Evolutionary conservation across 148 eudicot genomes (phyloP), one percentile per base, ranked within the genome.

Genomic region (Dianthus caryophyllus): DNA sequence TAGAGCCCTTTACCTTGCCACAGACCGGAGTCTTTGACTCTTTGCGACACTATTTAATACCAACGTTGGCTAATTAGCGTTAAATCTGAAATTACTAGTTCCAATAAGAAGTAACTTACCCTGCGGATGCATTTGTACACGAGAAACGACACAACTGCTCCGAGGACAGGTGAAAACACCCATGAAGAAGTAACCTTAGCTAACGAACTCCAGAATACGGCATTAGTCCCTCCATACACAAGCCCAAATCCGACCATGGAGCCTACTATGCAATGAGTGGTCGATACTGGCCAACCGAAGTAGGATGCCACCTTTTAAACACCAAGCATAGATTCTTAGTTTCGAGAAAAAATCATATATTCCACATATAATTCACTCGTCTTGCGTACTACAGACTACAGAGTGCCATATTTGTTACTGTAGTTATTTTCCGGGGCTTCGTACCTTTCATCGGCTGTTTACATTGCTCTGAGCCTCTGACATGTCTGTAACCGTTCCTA

Each of bases 221-320:
- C 98, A 39, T 83, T 84, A 58, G 82, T 57, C 74, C 98, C 98
- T 33, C 98, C 98, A 74, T 86, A 94, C 24, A 79, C 90, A 21
- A 90, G 95, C 0, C 98, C 98, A 61, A 94, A 94, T 39, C 98
- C 98, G 36, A 94, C 98, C 98, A 94, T 90, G 43, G 98, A 90
- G 71, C 98, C 98, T 66, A 94, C 81, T 39, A 94, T 94, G 77
- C 98, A 94, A 71, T 94, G 98, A n/a, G 98, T 94, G 0, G 98
- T 94, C 13, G 97, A 94, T 36, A 94, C 98, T 18, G 98, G 98
- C 97, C 90, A 94, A 48, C 98, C 98, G 64, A 67, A 90, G 73
- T 66, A 94, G 33, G 98, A 88, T 62, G 98, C 92, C 61, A 94
- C 97, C 98, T 94, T 84, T 73, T 56, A 20, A 70, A 30, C 57